phyloP scores from a whole-genome alignment of 331 rosid genomes.

The Rosa hybrid region DNA sequence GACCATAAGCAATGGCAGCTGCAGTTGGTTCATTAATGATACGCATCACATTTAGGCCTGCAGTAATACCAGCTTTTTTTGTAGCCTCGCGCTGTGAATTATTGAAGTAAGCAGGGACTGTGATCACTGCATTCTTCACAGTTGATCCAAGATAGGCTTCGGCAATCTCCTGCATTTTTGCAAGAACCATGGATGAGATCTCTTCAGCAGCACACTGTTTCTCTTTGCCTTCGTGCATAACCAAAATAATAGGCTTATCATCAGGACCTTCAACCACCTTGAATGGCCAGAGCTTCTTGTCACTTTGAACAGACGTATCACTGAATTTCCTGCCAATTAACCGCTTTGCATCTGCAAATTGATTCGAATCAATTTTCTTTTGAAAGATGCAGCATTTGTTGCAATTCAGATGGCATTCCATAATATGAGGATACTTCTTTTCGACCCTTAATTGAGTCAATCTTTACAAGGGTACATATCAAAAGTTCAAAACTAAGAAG shows the following conservation, averaged over 20 bases:
- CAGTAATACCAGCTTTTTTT: not conserved
- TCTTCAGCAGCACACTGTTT: not conserved
- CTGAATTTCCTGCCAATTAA: not conserved
- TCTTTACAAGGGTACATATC: too few relatives aligned
- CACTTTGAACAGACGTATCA: not conserved
- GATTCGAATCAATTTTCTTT: too few relatives aligned
- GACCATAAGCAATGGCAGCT: constrained; percentile 1
- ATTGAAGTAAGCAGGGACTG: constrained; percentile 1
- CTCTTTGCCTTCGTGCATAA: not conserved
- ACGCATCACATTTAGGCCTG: not conserved
- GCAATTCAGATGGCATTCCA: not conserved
- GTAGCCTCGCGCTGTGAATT: not conserved
- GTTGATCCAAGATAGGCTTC: not conserved
- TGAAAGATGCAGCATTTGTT: not conserved
- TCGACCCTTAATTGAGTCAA: too few relatives aligned
- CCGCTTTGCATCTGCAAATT: not conserved
- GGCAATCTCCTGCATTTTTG: not conserved
- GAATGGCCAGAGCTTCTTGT: not conserved
- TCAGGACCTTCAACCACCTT: not conserved
- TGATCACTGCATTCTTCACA: constrained; percentile 4
- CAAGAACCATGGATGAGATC: not conserved
- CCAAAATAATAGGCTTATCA: not conserved
- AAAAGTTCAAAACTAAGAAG: too few relatives aligned
- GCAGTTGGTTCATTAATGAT: not conserved
- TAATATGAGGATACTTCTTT: too few relatives aligned